phyloP scores from a whole-genome alignment of 1,284 basidiomycete genomes.

The Malassezia caprae region DNA sequence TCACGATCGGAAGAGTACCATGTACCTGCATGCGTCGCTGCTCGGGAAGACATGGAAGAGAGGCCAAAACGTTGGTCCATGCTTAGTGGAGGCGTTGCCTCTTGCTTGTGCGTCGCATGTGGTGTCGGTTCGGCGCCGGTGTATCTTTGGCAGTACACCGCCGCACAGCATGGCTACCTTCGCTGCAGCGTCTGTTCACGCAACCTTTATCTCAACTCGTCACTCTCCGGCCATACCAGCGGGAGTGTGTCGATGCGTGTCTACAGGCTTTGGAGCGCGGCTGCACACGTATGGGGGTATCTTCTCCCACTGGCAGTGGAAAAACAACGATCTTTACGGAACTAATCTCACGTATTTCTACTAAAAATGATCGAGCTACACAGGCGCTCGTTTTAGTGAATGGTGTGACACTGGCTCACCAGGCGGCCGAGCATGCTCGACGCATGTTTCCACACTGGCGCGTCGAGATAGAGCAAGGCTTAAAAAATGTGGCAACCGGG shows the following conservation, averaged over 20 bases:
- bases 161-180: not conserved
- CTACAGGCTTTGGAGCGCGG: constrained; percentile 60
- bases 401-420: constrained; percentile 74
- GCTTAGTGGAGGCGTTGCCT: not conserved
- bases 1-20: constrained; percentile 13
- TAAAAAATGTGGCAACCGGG: constrained; percentile 65
- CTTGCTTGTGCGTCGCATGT: not conserved
- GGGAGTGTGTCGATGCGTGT: constrained; percentile 71
- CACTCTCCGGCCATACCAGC: constrained; percentile 66
- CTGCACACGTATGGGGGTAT: constrained; percentile 72
- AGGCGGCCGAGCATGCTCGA: constrained; percentile 67
- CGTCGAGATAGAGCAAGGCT: constrained; percentile 86
- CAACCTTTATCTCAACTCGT: not conserved
- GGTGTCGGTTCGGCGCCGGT: not conserved
- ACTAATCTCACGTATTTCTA: constrained; percentile 28
- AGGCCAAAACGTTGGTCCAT: not conserved
- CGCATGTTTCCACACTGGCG: constrained; percentile 62
- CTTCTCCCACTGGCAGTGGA: constrained; percentile 69
- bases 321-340: constrained; percentile 74
- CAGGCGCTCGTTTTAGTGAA: constrained; percentile 74
- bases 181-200: not conserved
- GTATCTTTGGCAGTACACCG: not conserved
- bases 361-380: constrained; percentile 25
- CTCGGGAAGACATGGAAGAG: not conserved
- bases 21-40: constrained; percentile 14